A percentile compares a stretch with the other conserved stretches of the same genome.
Evolutionary conservation across 2,329 filamentous ascomycete species (phyloP).

Genomic region (Diaporthe ampelina): DNA sequence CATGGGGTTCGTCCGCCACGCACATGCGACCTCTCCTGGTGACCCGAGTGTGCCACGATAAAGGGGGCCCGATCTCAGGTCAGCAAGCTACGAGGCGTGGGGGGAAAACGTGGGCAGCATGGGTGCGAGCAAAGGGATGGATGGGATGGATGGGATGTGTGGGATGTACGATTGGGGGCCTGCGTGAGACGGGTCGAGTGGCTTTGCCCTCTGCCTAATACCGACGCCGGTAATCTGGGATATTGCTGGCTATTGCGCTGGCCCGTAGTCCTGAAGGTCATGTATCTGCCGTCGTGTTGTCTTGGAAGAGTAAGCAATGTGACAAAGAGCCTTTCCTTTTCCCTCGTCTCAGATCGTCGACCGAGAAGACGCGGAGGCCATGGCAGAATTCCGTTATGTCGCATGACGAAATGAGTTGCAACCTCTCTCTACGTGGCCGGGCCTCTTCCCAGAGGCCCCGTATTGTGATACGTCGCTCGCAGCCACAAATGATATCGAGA

Average conservation of each 20-base stretch:
- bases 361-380: background rate
- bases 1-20: slow-evolving; percentile 29
- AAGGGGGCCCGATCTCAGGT: slow-evolving; percentile 35
- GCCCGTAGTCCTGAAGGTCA: background rate
- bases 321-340: background rate
- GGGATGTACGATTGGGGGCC: slow-evolving; percentile 14
- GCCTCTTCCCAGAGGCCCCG: slow-evolving; percentile 22
- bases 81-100: slow-evolving; percentile 31
- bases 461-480: slow-evolving; percentile 29
- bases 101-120: slow-evolving; percentile 34
- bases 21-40: slow-evolving; percentile 32
- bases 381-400: background rate
- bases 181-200: slow-evolving; percentile 7
- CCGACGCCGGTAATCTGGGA: slow-evolving; percentile 30
- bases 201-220: slow-evolving; percentile 35
- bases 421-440: background rate
- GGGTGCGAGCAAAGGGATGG: slow-evolving; percentile 22
- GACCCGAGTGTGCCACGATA: slow-evolving; percentile 34
- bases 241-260: background rate
- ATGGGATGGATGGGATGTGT: background rate
- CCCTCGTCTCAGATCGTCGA: background rate
- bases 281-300: slow-evolving; percentile 7
- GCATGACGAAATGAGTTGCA: slow-evolving; percentile 13
- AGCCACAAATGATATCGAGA: slow-evolving; percentile 1
- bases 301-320: slow-evolving; percentile 17